Evolutionary conservation across 2,329 filamentous ascomycete species (phyloP).

Genomic region (Fusarium illudens): DNA sequence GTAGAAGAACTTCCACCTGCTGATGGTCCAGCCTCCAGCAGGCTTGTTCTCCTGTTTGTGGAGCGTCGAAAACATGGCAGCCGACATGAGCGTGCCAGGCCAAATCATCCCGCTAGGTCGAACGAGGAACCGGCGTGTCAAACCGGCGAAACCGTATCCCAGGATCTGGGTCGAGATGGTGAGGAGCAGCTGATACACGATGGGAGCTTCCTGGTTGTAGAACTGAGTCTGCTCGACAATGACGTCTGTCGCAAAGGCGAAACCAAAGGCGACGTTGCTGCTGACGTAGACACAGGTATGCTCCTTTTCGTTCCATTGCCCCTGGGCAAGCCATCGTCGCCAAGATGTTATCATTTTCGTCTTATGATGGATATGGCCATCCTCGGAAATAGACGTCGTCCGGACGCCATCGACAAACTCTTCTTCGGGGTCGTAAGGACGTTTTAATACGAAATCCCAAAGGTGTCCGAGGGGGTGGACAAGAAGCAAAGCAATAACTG

Average conservation of each 20-base stretch:
- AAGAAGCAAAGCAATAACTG: conserved; percentile 85
- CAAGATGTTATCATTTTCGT: conserved; percentile 52
- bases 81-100: conserved; percentile 88
- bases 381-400: conserved; percentile 29
- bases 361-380: conserved; percentile 26
- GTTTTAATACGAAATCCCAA: conserved; percentile 79
- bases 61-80: conserved; percentile 86
- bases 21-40: conserved; percentile 84
- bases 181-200: conserved; percentile 81
- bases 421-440: conserved; percentile 61
- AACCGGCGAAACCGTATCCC: conserved; percentile 85
- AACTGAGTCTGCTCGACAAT: conserved; percentile 92
- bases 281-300: conserved; percentile 89
- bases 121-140: conserved; percentile 82
- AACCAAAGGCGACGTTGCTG: conserved; percentile 89
- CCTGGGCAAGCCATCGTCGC: conserved; percentile 80
- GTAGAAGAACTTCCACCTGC: conserved; percentile 85
- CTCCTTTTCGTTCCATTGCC: conserved; percentile 87
- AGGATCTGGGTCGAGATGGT: conserved; percentile 87
- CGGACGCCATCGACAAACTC: conserved; percentile 60
- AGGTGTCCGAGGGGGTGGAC: conserved; percentile 84
- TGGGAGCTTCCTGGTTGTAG: conserved; percentile 81
- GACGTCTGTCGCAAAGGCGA: conserved; percentile 88
- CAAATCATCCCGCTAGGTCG: conserved; percentile 90
- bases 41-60: conserved; percentile 85